Percentiles rank a stretch among this genome's conserved stretches.
phyloP scores from a whole-genome alignment of 768 basidiomycete genomes.

The Lentinula edodes region DNA sequence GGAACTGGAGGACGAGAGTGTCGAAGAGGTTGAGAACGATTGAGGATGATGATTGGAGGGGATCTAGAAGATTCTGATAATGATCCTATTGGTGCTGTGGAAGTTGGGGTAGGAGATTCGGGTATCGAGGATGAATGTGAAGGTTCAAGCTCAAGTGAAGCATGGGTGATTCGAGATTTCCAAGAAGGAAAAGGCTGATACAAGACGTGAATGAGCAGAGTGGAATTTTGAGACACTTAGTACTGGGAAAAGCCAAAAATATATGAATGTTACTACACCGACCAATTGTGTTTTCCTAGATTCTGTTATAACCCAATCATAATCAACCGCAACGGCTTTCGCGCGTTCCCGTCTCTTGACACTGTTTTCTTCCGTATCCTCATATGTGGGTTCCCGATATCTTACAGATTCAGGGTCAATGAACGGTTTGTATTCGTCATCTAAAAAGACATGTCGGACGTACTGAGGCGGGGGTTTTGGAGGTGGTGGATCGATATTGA shows the following conservation, averaged over 20 bases:
- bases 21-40: neutral
- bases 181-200: neutral
- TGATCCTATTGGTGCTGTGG: neutral
- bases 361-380: neutral
- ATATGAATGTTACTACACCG: neutral
- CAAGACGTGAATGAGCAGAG: neutral
- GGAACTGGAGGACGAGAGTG: conserved; percentile 1
- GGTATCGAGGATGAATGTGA: neutral
- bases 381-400: conserved; percentile 1
- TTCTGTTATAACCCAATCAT: neutral
- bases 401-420: neutral
- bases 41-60: neutral
- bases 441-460: neutral
- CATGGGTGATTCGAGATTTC: neutral
- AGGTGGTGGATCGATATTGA: neutral
- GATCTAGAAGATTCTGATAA: no score
- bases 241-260: neutral
- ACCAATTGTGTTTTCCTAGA: neutral
- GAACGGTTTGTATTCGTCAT: neutral
- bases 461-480: conserved; percentile 3
- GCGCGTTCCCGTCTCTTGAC: neutral
- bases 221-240: no score
- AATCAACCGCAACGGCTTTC: conserved; percentile 4
- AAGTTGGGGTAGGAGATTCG: neutral
- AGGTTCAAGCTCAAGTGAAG: neutral